A percentile compares a stretch with the other conserved stretches of the same genome.
These are phyloP conservation scores for Pyrus betulifolia DNA, from an alignment of 306 rosid genomes.

Conservation along the genomic window DNA sequence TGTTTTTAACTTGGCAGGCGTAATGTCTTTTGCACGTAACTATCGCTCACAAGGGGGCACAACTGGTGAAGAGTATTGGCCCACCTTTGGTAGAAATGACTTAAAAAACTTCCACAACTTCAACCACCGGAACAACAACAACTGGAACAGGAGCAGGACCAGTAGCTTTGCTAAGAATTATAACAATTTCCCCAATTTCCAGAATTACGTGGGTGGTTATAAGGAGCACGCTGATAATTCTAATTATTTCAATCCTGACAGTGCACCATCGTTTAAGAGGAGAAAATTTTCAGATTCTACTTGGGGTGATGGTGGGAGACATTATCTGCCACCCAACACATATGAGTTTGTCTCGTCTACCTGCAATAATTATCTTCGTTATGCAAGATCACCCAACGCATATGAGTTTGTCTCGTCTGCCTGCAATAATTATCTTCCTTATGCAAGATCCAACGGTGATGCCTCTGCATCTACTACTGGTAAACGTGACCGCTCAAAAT, in stretches of 20 bases:
- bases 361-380: conserved; percentile 30
- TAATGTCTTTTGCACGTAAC: conserved; percentile 57
- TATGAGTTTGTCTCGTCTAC: conserved; percentile 33
- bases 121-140: conserved; percentile 10
- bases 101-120: conserved; percentile 8
- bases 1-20: conserved; percentile 34
- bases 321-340: conserved; percentile 33
- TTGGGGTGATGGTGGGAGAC: conserved; percentile 56
- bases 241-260: conserved; percentile 32
- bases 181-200: conserved; percentile 19
- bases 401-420: conserved; percentile 32
- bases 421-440: conserved; percentile 30
- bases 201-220: conserved; percentile 20
- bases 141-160: conserved; percentile 51
- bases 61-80: conserved; percentile 39
- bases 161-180: conserved; percentile 27
- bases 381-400: conserved; percentile 24
- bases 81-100: conserved; percentile 37
- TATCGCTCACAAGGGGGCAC: conserved; percentile 41
- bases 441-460: conserved; percentile 37
- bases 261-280: conserved; percentile 52
- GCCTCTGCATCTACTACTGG: conserved; percentile 39
- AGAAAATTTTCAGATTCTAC: conserved; percentile 61
- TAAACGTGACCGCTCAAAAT: conserved; percentile 50
- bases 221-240: conserved; percentile 29